Evolutionary conservation across 805 yeast genomes (phyloP), one percentile per base, ranked within the genome.

Genomic region (Zygosaccharomyces lentus): DNA sequence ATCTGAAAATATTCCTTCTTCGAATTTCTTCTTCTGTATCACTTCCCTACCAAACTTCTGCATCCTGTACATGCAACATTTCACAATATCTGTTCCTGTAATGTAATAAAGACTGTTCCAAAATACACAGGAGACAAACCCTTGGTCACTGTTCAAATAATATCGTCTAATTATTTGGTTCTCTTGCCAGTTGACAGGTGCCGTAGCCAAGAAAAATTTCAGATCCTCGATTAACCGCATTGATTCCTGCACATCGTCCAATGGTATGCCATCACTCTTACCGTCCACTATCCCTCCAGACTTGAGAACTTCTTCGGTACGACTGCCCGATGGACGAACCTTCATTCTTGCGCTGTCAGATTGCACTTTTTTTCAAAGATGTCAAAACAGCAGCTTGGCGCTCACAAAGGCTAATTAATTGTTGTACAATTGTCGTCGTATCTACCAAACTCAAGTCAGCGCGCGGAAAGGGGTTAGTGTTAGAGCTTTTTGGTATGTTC

Each of bases 51-150:
- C 99, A 70, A 91, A 87, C 55, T 88, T 89, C 56, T 83, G 84
- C 69, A 91, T 85, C 54, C 91, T 80, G 65, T 85, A 93, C 13
- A 89, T 84, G 41, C 91, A 79, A 64, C 96, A 87, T 48, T 96
- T 80, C 38, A 93, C 96, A 48, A 91, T 90, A 70, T 93, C 98
- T 0, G 98, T 91, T 2, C 98, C 98, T 0, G 98, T 91, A 40
- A 91, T 78, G 67, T 85, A 90, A 63, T 84, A 91, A 10, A 90
- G 70, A 59, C 85, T 84, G 58, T 88, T 86, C 97, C 98, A 91
- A 55, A 76, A 83, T 1, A 93, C 88, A 67, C 99, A 91, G 26
- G 87, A 78, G n/a, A 88, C 88, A 54, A 91, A 88, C 2, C 91
- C 93, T 64, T 90, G 96, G 48, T 87, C 95, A 52, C 84, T 85